Percentiles rank a stretch among this genome's conserved stretches.
These are phyloP conservation scores for Thielaviopsis populi DNA, from an alignment of 2,329 filamentous ascomycete genomes.

Conservation along the genomic window DNA sequence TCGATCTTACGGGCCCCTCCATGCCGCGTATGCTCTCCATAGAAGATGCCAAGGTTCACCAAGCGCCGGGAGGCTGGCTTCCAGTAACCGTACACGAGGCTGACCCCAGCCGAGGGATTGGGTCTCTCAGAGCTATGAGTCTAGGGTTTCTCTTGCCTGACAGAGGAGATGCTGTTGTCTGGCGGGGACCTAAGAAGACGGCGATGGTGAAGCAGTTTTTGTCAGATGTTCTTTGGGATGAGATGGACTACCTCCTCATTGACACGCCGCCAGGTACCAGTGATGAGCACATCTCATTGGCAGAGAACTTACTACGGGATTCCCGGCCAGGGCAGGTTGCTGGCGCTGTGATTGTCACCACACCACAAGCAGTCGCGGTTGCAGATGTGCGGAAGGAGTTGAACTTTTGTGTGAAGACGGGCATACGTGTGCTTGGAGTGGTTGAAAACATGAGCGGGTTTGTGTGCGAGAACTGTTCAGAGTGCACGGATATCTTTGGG, in stretches of 20 bases:
- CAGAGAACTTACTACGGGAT: constrained; percentile 61
- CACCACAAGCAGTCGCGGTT: constrained; percentile 84
- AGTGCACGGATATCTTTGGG: constrained; percentile 88
- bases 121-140: constrained; percentile 71
- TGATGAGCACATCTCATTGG: constrained; percentile 91
- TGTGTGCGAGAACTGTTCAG: constrained; percentile 63
- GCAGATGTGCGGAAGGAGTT: constrained; percentile 90
- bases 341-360: constrained; percentile 89
- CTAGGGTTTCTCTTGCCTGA: constrained; percentile 76
- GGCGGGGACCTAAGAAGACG: constrained; percentile 96
- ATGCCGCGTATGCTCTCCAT: constrained; percentile 91
- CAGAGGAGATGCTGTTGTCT: constrained; percentile 83
- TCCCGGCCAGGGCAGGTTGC: constrained; percentile 53
- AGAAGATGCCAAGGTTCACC: constrained; percentile 75
- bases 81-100: constrained; percentile 69
- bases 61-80: constrained; percentile 82
- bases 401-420: constrained; percentile 80
- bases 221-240: constrained; percentile 75
- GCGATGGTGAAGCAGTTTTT: constrained; percentile 97
- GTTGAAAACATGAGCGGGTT: constrained; percentile 95
- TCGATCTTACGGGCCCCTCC: constrained; percentile 90
- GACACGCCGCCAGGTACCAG: constrained; percentile 94
- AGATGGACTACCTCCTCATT: constrained; percentile 81
- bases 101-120: constrained; percentile 35
- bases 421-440: constrained; percentile 67